These are phyloP conservation scores for Teratosphaeria pseudoeucalypti DNA, from an alignment of 2,329 filamentous ascomycete genomes.

Conservation along the genomic window DNA sequence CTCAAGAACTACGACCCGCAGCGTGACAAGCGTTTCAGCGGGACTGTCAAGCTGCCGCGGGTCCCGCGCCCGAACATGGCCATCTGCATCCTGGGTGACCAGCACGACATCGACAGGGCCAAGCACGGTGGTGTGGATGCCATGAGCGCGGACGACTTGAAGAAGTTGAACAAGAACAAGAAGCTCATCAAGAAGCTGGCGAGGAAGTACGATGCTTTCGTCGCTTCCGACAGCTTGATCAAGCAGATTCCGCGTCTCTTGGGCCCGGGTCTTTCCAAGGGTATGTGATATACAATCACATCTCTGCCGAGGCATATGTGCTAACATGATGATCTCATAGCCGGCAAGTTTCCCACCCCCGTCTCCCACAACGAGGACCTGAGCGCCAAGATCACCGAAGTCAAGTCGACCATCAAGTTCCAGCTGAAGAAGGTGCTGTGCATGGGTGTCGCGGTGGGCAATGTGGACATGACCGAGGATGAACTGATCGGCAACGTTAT, in stretches of 20 bases:
- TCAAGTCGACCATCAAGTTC: constrained; percentile 99
- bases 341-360: constrained; percentile 98
- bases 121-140: constrained; percentile 98
- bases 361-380: constrained; percentile 96
- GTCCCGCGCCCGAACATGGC: constrained; percentile 85
- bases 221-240: constrained; percentile 94
- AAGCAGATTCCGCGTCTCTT: constrained; percentile 99
- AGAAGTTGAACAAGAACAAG: constrained; percentile 99
- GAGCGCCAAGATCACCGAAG: constrained; percentile 89
- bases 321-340: constrained; percentile 37
- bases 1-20: constrained; percentile 97
- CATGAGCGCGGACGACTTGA: constrained; percentile 97
- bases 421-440: constrained; percentile 99
- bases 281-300: constrained; percentile 38
- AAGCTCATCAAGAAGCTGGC: constrained; percentile 99
- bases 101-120: constrained; percentile 99
- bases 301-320: background rate
- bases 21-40: constrained; percentile 99
- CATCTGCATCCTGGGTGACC: constrained; percentile 81
- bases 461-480: constrained; percentile 94
- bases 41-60: constrained; percentile 89
- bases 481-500: constrained; percentile 98
- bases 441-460: constrained; percentile 98
- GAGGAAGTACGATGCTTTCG: constrained; percentile 99
- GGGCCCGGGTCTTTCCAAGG: constrained; percentile 96